Evolutionary conservation across 2,329 filamentous ascomycete species (phyloP), one percentile per base, ranked within the genome.

Genomic region (Apiospora phragmitis): DNA sequence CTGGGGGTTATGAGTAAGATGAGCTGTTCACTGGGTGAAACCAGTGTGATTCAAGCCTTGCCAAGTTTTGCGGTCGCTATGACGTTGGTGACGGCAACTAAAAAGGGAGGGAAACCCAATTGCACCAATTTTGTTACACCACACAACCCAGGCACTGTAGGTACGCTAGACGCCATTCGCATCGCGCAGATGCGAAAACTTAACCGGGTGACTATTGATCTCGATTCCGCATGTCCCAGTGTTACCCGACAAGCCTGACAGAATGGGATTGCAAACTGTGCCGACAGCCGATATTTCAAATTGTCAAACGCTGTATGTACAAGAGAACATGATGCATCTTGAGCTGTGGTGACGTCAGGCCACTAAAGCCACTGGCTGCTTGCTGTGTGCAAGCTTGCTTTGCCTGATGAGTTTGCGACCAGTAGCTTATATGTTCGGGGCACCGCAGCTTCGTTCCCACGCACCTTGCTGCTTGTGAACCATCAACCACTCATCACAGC

Each of bases 11-110:
- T 62, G 55, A 62, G 55, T 62, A 62, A 62, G 41, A 70, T 55
- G 70, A n/a, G 21, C 35, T 18, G 16, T 4, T 24, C 51, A 42
- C 42, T 24, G 55, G 18, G 26, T 41, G 26, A 72, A 72, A 74
- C 73, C 75, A 76, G 72, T 71, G 45, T 73, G 71, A 73, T 74
- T 75, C 74, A 75, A 75, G 73, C 73, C 55, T 35, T 75, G 75
- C 76, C 75, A 76, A 75, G 76, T 77, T 77, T 76, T 73, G 9
- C 38, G 24, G 41, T 21, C 9, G 51, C 51, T 62, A 76, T 77
- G 75, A 77, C 76, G 76, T 74, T 29, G 62, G 65, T 7, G 43
- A 51, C 21, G 16, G 66, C 67, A 24, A 68, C 35, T 62, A 24
- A 41, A 47, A 18, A 73, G 16, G 16, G 26, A 5, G 4, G 3